Conservation (phyloP, 228 moss, liverwort and hornwort species). For the Sphagnum magellanicum region DNA sequence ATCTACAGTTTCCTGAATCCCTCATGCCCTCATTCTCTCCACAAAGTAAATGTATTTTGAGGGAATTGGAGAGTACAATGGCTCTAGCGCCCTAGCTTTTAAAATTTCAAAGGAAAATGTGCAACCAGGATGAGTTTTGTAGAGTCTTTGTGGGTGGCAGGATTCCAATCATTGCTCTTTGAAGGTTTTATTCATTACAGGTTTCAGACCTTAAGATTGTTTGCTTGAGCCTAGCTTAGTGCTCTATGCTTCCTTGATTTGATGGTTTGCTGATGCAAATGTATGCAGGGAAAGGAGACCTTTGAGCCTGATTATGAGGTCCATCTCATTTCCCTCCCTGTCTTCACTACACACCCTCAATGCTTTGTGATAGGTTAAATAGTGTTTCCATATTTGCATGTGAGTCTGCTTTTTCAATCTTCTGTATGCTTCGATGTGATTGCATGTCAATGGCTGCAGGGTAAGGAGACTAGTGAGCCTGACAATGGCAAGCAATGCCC, state of each 20-base stretch:
- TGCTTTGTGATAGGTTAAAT: background rate
- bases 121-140: too few species aligned
- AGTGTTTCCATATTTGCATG: background rate
- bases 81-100: too few species aligned
- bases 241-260: background rate
- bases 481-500: constrained; percentile 90
- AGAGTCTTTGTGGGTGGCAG: background rate
- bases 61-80: too few species aligned
- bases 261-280: background rate
- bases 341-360: background rate
- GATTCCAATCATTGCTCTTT: background rate
- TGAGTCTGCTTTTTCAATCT: background rate
- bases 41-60: too few species aligned
- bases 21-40: background rate
- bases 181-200: background rate
- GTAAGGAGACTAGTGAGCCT: constrained; percentile 52
- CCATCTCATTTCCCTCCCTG: background rate
- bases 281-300: constrained; percentile 44
- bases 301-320: constrained; percentile 30
- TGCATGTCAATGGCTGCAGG: constrained; percentile 15
- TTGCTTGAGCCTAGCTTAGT: background rate
- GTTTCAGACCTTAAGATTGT: background rate
- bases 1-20: background rate
- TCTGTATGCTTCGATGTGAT: too few species aligned
- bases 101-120: too few species aligned